phyloP scores from a whole-genome alignment of 2,329 filamentous ascomycete species.

The Chlorencoelia australis region DNA sequence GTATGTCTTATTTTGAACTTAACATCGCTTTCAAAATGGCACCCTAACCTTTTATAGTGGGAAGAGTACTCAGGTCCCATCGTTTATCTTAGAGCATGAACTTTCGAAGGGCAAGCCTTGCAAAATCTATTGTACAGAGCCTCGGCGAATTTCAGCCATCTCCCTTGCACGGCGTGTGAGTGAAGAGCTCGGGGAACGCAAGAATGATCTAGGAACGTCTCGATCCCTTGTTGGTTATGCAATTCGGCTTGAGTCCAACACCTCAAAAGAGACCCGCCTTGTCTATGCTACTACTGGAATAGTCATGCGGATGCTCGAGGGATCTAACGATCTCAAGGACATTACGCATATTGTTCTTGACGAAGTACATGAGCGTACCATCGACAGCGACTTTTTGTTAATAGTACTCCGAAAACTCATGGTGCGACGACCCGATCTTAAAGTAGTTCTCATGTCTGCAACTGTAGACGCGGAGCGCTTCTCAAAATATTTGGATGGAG shows the following conservation, averaged over 20 bases:
- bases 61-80: constrained; percentile 95
- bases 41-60: constrained; percentile 42
- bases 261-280: constrained; percentile 68
- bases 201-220: constrained; percentile 68
- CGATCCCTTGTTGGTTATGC: constrained; percentile 89
- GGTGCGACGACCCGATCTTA: constrained; percentile 64
- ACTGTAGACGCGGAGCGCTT: constrained; percentile 91
- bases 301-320: constrained; percentile 95
- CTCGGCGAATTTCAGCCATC: constrained; percentile 89
- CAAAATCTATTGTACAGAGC: constrained; percentile 93
- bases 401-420: constrained; percentile 84
- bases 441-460: constrained; percentile 93
- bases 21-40: background rate
- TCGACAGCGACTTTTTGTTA: constrained; percentile 92
- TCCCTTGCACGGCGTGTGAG: constrained; percentile 88
- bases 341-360: constrained; percentile 94
- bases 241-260: constrained; percentile 84
- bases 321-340: constrained; percentile 73
- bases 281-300: constrained; percentile 88
- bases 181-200: constrained; percentile 83
- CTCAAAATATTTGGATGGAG: constrained; percentile 75
- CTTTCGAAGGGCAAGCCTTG: constrained; percentile 69
- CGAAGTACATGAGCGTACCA: constrained; percentile 91
- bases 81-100: constrained; percentile 85
- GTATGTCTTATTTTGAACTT: constrained; percentile 34